Base-by-base conservation (phyloP, 1,284 basidiomycete genomes). In the Tilletia walkeri region DNA sequence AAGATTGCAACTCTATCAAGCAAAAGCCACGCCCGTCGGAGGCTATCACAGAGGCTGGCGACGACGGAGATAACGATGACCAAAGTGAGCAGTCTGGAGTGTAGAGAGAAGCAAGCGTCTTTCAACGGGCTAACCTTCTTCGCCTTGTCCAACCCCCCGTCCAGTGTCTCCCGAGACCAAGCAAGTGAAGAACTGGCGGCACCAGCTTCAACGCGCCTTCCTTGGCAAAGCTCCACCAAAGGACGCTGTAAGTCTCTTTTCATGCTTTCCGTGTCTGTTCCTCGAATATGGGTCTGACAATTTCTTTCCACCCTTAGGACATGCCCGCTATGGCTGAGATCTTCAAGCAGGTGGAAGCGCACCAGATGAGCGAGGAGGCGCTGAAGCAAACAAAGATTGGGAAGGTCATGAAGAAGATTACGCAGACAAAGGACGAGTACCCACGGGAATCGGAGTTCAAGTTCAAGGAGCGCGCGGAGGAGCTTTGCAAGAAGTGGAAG, bases 381-480 rank as follows among this genome's bases (percentile, higher is more conserved):
- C 89, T 95, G 66, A 69, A 73, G 59, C 91, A 90, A 86, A 95
- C 95, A 73, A 97, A 97, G 87, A 96, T 98, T 81, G 93, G 92
- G 85, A 98, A 98, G 86, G 95, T 99, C 67, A 95, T 97, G 92
- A 92, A 94, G 82, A 92, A 94, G 85, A 95, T 97, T 79, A 88
- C 91, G 59, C 87, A 89, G 39, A 87, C 95, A 24, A 74, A 86
- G 20, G 87, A 88, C 87, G 80, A 75, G 38, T 89, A 96, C 34
- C 93, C 95, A 14, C 87, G 89, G 70, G 91, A 97, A 80, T 90
- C 89, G 48, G 90, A 95, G 82, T 93, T 90, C 87, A 88, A 91
- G 76, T 95, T 98, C 87, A 90, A 90, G 69, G 88, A 90, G 36
- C 90, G 95, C 45, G 85, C 87, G 3, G 75, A 82, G 67, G 85